Base-by-base conservation (phyloP, 73 alveolate genomes). In the Paramecium caudatum region DNA sequence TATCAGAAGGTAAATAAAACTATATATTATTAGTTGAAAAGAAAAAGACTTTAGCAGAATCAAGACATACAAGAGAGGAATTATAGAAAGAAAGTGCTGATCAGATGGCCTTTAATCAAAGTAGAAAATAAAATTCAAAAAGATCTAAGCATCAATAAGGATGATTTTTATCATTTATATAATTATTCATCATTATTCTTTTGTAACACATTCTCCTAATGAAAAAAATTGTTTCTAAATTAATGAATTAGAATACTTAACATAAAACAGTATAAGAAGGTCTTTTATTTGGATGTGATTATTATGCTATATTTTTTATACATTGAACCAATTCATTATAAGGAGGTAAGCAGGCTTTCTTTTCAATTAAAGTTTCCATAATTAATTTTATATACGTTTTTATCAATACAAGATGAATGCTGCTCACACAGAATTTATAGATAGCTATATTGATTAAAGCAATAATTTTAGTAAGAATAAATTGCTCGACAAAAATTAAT, bases 21-120 rank as follows among this genome's bases (percentile, higher is more conserved):
- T 41, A 41, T 15, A 21, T 16, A 41, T 41, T 17, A 27, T 0
- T 45, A 74, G 88, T 74, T 41, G 88, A 45, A 41, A 74, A 74
- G 47, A 45, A 21, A 43, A 74, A 74, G 32, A 74, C 47, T 0
- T 16, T 74, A 21, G 88, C 88, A 16, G 88, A 74, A 74, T 74
- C 88, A 3, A 74, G 88, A 74, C 47, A 27, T 37, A 74, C 88
- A 0, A 37, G 55, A 74, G 88, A 74, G 32, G 88, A 74, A 74
- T 41, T 74, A 1, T 30, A 41, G 19, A 74, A 74, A 39, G 88
- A 74, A 74, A 65, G 83, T 65, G 21, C 45, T 23, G 80, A 55
- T 55, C 30, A 55, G n/a, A 55, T 55, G 80, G 46, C 30, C 8
- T 5, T 23, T 8, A 5, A 21, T 7, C 30, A 55, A 55, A 55